Conservation (phyloP, 371 early-diverging fungal species). For the Mucor mucedo region DNA sequence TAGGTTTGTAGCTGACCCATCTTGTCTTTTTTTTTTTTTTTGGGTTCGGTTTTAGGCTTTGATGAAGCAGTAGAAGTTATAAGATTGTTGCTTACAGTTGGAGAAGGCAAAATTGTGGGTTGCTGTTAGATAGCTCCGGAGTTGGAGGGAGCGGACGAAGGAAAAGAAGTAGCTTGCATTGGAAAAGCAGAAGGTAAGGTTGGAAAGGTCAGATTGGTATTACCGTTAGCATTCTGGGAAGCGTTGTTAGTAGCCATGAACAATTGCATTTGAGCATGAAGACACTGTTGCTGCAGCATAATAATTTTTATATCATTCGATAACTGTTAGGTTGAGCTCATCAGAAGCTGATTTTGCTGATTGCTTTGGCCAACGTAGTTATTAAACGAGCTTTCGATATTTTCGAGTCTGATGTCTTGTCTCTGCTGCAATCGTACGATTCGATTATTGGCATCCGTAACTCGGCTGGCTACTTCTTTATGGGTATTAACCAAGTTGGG, state of each 20-base stretch:
- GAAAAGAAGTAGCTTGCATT: background rate
- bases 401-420: background rate
- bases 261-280: background rate
- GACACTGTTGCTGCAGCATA: background rate
- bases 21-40: conserved; percentile 1
- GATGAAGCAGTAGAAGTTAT: background rate
- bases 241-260: background rate
- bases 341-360: background rate
- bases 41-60: background rate
- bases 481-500: conserved; percentile 8
- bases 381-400: background rate
- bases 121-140: no score
- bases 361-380: background rate
- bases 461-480: conserved; percentile 3
- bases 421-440: background rate
- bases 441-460: background rate
- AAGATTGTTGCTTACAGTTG: background rate
- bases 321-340: background rate
- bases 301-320: background rate
- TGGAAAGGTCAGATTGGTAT: background rate
- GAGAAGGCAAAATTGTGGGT: background rate
- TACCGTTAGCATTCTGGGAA: background rate
- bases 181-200: background rate
- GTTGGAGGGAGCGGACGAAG: background rate
- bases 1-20: conserved; percentile 1